Conservation (phyloP, 805 yeast species). For the Ogataea sp. region DNA sequence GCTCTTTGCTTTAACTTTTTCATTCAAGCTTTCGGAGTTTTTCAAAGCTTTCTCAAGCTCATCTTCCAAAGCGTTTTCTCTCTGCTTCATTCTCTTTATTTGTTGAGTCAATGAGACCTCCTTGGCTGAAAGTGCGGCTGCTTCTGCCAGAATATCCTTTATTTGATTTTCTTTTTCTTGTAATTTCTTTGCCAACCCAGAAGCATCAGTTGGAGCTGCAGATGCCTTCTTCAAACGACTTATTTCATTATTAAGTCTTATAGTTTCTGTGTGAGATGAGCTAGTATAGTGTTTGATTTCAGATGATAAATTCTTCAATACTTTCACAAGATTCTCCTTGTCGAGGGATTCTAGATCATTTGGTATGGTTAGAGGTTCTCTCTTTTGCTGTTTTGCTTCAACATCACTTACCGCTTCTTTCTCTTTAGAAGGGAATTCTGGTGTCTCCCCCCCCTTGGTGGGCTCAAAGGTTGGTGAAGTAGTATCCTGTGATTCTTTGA, state of each 20-base stretch:
- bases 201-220: background rate
- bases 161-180: conserved; percentile 53
- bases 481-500: conserved; percentile 2
- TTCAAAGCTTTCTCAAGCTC: conserved; percentile 22
- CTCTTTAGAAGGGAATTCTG: too few species aligned
- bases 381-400: background rate
- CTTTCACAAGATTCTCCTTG: conserved; percentile 1
- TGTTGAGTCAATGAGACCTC: conserved; percentile 64
- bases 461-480: too few species aligned
- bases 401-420: background rate
- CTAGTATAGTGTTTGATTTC: background rate
- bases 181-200: conserved; percentile 21
- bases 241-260: background rate
- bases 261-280: conserved; percentile 2
- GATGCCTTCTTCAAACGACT: background rate
- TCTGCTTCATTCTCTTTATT: conserved; percentile 52
- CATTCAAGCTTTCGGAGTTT: conserved; percentile 15
- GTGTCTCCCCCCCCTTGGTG: too few species aligned
- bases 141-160: conserved; percentile 63
- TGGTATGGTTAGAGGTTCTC: background rate
- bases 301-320: background rate
- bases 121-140: conserved; percentile 59
- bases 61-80: conserved; percentile 29
- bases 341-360: background rate
- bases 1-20: conserved; percentile 23